Conservation (phyloP, 352 stramenopile genomes). For the Globisporangium yorkense region DNA sequence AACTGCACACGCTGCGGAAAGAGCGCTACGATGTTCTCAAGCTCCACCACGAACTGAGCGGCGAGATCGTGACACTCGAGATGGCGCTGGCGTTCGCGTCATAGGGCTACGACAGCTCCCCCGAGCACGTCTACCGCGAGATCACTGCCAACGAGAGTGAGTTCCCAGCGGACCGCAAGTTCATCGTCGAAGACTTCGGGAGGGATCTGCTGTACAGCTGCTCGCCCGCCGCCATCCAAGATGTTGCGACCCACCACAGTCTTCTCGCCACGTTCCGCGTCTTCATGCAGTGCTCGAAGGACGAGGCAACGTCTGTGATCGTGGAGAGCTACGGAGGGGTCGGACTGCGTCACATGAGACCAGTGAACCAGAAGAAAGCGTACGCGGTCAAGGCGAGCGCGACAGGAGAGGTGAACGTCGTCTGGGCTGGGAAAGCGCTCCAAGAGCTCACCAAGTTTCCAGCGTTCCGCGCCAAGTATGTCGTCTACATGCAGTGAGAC, state of each 20-base stretch:
- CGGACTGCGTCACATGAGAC: neutral
- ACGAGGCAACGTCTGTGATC: neutral
- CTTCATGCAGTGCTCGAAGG: neutral
- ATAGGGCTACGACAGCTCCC: neutral
- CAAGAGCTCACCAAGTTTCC: neutral
- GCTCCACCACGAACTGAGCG: neutral
- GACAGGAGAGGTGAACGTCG: neutral
- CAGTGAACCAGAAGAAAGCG: neutral
- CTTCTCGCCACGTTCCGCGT: neutral
- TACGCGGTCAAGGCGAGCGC: neutral
- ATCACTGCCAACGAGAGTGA: neutral
- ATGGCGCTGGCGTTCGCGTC: neutral
- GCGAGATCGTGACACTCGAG: neutral
- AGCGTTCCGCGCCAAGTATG: constrained; percentile 2
- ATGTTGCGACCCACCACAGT: neutral
- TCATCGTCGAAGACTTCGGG: neutral
- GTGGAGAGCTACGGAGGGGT: constrained; percentile 3
- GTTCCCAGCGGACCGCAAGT: neutral
- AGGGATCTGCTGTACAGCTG: neutral
- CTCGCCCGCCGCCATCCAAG: neutral
- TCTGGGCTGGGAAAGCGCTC: constrained; percentile 3
- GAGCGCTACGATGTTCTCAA: neutral
- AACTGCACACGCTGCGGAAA: neutral
- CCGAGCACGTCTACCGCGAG: neutral
- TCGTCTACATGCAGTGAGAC: constrained; percentile 5